A percentile compares a stretch with the other conserved stretches of the same genome.
phyloP scores from a whole-genome alignment of 2,329 filamentous ascomycete species.

The Pseudogymnoascus sp. region DNA sequence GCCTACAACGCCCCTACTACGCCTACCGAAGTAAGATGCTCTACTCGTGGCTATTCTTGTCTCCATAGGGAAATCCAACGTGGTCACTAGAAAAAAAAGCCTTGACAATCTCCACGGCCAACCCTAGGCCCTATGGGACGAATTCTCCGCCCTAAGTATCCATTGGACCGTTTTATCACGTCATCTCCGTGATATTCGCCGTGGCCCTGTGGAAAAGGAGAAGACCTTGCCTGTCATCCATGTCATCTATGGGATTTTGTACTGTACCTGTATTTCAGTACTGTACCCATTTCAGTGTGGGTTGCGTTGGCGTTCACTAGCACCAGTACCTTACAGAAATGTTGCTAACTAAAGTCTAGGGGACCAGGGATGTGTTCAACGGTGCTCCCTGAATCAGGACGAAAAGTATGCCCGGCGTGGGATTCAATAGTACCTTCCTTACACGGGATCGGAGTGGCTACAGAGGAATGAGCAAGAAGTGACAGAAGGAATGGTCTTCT shows the following conservation, averaged over 20 bases:
- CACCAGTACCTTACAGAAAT: constrained; percentile 2
- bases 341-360: background rate
- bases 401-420: background rate
- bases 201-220: background rate
- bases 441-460: background rate
- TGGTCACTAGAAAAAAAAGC: background rate
- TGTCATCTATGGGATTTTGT: background rate
- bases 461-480: background rate
- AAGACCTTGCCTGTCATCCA: background rate
- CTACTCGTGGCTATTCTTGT: background rate
- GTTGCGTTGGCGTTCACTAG: constrained; percentile 3
- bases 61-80: background rate
- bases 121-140: background rate
- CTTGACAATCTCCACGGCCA: background rate
- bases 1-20: background rate
- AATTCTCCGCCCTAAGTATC: constrained; percentile 1
- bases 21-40: background rate
- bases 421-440: background rate
- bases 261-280: background rate
- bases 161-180: constrained; percentile 7
- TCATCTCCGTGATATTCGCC: constrained; percentile 4
- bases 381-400: background rate
- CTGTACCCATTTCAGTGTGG: background rate
- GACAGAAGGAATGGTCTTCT: background rate
- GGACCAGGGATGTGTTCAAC: background rate